Base-by-base conservation (phyloP, 2,329 filamentous ascomycete species). In the Elsinoe australis region DNA sequence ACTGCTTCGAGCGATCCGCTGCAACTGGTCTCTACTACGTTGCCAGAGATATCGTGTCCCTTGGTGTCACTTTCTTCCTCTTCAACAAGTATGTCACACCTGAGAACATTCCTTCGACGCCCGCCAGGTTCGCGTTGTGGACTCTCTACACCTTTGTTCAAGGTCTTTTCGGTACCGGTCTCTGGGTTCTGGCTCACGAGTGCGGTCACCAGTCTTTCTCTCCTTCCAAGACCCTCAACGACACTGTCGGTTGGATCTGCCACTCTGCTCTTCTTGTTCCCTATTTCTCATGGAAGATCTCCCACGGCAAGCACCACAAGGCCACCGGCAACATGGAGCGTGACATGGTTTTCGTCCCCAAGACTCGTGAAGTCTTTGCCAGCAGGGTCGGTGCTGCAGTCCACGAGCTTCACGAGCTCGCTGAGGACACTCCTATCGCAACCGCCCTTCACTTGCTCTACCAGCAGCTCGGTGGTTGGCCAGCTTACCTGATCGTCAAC, bases 201-300 rank as follows among this genome's bases (percentile, higher is more conserved):
- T 98, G 92, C 65, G 92, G 92, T 56, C 92, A 98, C 71, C 86
- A 92, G 67, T 83, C 92, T 52, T 96, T 98, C 75, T 96, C 92
- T 34, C 74, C 85, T n/a, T 95, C 86, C 61, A 90, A 86, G 73
- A 72, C 80, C 8, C 70, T 95, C 64, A 96, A 96, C 73, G 88
- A 96, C 69, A 79, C 85, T 19, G 87, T 92, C 51, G 90, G 90
- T 61, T 95, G 87, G 86, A 67, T 95, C 64, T 79, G 87, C 59
- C 90, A 96, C 73, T 95, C 89, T 29, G 68, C 80, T 35, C 80
- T 95, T 31, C 75, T 95, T 49, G 90, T 98, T 41, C 92, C 92
- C 17, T 98, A 96, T 74, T 98, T 95, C 74, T 94, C 87, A 65
- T 98, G 92, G 92, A 94, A 98, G 74, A 89, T 96, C 70, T 95